Base-by-base conservation (phyloP, 1,139 yeast species). In the Yamadazyma triangularis region DNA sequence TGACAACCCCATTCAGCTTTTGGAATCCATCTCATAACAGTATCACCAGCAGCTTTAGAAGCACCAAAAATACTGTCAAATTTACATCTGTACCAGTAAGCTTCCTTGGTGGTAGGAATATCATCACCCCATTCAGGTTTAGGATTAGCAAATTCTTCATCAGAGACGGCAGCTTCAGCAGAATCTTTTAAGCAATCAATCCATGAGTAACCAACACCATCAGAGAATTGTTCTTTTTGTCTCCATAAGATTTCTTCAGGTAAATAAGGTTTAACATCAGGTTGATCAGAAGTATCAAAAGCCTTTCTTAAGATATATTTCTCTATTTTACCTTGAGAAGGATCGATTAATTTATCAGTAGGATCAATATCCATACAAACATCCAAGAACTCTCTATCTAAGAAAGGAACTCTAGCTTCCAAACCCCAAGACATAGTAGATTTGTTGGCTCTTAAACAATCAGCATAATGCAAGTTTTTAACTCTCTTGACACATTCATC, bases 371-470 rank as follows among this genome's bases (percentile, higher is more conserved):
- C 82, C 96, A 91, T 84, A 62, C 94, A 79, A 29, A 86, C 80
- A 51, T 89, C 88, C 62, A 91, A 72, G 75, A 91, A 91, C 56
- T 81, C 75, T 68, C 80, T 86, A 64, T 91, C 99, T 66, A 91
- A 77, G 82, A 91, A 91, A 45, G 99, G 99, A 49, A 91, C 98
- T 68, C 99, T 85, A 39, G 98, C 98, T 70, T 91, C 99, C 47
- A 91, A 77, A 60, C 99, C 99, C 99, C 99, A 91, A 25, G 99
- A 98, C 96, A 91, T 86, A 41, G 99, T 91, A 22, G 97, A 89
- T 70, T 91, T 91, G 86, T 91, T 91, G 47, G 99, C 99, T 64
- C 99, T 83, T 58, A 91, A 72, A 70, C 97, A 89, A 69, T 91
- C 98, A 41, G 98, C 89, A 50, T 80, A 80, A 64, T 91, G 96